Percentiles rank a stretch among this genome's conserved stretches.
Conservation (phyloP, 139 green algal genomes). For the Chlorella sp. region DNA sequence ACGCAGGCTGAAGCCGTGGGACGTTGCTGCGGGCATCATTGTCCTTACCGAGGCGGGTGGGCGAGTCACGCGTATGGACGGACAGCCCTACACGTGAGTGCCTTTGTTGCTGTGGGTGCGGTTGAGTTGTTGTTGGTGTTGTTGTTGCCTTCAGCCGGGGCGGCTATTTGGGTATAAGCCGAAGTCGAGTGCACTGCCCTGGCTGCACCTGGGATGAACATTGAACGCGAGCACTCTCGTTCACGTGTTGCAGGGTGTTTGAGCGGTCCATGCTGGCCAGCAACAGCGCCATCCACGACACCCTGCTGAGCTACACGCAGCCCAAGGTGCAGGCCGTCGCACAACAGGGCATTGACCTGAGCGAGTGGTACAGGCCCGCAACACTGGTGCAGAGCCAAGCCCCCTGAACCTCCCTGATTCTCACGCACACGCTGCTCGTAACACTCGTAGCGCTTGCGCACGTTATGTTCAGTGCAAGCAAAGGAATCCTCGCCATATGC, state of each 20-base stretch:
- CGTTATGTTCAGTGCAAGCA: too few relatives aligned
- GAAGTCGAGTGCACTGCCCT: neutral
- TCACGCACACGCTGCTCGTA: too few relatives aligned
- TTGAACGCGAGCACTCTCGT: neutral
- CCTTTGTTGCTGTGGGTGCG: neutral
- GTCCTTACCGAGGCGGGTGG: slow-evolving; percentile 65
- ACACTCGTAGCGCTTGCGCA: too few relatives aligned
- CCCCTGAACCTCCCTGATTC: too few relatives aligned
- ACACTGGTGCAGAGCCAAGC: too few relatives aligned
- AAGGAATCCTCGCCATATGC: too few relatives aligned
- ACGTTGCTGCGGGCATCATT: slow-evolving; percentile 44
- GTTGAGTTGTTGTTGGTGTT: neutral
- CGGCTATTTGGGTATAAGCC: neutral
- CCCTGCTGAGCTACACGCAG: neutral
- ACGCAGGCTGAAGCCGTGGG: slow-evolving; percentile 10
- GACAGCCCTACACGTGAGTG: slow-evolving; percentile 37
- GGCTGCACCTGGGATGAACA: neutral
- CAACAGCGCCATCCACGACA: neutral
- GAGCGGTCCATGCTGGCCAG: neutral
- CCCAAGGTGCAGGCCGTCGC: neutral
- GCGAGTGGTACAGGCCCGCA: neutral
- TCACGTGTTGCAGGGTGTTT: neutral
- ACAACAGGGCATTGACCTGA: neutral
- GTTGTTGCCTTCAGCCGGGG: neutral
- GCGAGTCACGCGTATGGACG: slow-evolving; percentile 69